Evolutionary conservation across 768 basidiomycete genomes (phyloP).

Genomic region (Crassisporium funariophilum): DNA sequence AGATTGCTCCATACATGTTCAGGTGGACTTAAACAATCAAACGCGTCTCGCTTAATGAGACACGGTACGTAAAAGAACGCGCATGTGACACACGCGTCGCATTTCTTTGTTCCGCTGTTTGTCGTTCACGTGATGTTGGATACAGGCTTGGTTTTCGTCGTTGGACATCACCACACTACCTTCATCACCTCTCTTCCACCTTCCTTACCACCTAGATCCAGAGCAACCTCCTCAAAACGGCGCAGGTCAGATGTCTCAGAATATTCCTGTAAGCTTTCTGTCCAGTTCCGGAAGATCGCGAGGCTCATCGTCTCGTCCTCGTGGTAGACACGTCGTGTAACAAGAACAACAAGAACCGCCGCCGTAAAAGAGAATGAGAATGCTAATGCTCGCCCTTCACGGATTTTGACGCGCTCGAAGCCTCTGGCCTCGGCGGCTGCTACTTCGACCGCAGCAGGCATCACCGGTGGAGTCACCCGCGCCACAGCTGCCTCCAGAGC

Average conservation of each 20-base stretch:
- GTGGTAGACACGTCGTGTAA: constrained; percentile 72
- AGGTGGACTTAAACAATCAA: constrained; percentile 1
- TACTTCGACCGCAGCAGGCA: constrained; percentile 34
- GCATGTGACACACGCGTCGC: constrained; percentile 44
- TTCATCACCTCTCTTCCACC: constrained; percentile 26
- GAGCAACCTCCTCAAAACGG: constrained; percentile 24
- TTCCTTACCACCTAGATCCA: constrained; percentile 11
- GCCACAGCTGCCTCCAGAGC: constrained; percentile 57
- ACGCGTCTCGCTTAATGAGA: constrained; percentile 16
- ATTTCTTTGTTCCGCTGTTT: constrained; percentile 34
- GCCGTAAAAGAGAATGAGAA: constrained; percentile 75
- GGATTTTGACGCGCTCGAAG: constrained; percentile 66
- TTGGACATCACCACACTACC: constrained; percentile 24
- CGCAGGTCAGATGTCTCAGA: constrained; percentile 46
- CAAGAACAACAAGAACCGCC: constrained; percentile 49
- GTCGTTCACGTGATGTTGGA: constrained; percentile 47
- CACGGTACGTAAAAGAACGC: constrained; percentile 16
- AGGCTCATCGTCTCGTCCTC: constrained; percentile 4
- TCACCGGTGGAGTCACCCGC: constrained; percentile 44
- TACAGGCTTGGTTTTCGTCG: constrained; percentile 27
- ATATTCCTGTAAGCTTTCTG: constrained; percentile 42
- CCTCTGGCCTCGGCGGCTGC: constrained; percentile 44
- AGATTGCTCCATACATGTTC: too few species aligned
- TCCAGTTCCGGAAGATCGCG: constrained; percentile 14
- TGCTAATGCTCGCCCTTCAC: constrained; percentile 63